Conservation (phyloP, 2,329 filamentous ascomycete genomes). For the Pseudophaeomoniella oleicola region DNA sequence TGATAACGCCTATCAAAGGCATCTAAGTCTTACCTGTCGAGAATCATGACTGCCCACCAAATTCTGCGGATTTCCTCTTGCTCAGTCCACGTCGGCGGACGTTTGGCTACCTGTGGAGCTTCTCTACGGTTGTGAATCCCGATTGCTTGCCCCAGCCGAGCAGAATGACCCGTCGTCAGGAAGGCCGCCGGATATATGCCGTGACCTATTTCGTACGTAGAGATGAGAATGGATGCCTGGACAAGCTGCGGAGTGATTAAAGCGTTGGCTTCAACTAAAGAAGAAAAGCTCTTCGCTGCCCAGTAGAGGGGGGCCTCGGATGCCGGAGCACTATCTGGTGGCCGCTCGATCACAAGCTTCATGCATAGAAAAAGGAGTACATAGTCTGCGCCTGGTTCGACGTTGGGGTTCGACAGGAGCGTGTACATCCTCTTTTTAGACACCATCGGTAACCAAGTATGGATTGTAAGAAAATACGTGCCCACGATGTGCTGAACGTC, state of each 20-base stretch:
- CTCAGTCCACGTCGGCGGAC: constrained; percentile 11
- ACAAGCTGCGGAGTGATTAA: constrained; percentile 14
- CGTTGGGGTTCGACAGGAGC: constrained; percentile 8
- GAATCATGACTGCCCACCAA: constrained; percentile 15
- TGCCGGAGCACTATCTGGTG: constrained; percentile 2
- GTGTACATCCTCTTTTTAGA: constrained; percentile 10
- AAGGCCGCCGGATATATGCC: constrained; percentile 22
- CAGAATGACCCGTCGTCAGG: constrained; percentile 13
- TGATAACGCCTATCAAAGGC: neutral
- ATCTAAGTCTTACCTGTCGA: constrained; percentile 10
- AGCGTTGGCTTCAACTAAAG: constrained; percentile 12
- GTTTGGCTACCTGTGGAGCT: constrained; percentile 10
- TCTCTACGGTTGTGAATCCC: constrained; percentile 10
- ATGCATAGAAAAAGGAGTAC: constrained; percentile 16
- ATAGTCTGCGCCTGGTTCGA: constrained; percentile 12
- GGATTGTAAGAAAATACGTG: constrained; percentile 11
- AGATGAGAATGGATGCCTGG: constrained; percentile 17
- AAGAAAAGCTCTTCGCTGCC: constrained; percentile 14
- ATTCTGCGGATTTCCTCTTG: constrained; percentile 11
- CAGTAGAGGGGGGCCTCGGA: constrained; percentile 12
- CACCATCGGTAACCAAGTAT: constrained; percentile 13
- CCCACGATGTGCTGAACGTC: constrained; percentile 9
- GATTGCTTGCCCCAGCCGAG: constrained; percentile 10
- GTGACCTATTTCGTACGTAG: constrained; percentile 19
- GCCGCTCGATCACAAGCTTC: constrained; percentile 13